These are phyloP conservation scores for Physocladia obscura DNA, from an alignment of 192 early-diverging fungal genomes.

Conservation along the genomic window DNA sequence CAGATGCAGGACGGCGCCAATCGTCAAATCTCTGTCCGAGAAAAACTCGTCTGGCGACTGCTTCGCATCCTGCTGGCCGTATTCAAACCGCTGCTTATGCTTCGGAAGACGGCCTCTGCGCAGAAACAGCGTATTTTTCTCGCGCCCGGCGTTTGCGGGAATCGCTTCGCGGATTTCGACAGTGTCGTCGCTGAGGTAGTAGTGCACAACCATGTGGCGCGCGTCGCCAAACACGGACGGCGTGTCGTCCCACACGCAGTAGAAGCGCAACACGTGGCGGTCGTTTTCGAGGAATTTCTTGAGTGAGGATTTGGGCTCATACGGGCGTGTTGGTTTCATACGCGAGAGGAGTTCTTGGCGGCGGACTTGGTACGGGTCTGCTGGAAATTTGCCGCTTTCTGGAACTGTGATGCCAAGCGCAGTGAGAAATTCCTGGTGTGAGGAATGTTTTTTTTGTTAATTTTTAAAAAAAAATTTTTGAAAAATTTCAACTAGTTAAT, in stretches of 20 bases:
- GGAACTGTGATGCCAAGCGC: slow-evolving; percentile 38
- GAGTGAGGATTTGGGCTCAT: slow-evolving; percentile 43
- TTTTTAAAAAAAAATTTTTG: not conserved
- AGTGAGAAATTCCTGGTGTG: slow-evolving; percentile 42
- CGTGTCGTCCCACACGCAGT: slow-evolving; percentile 66
- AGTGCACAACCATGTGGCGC: slow-evolving; percentile 61
- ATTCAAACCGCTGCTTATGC: slow-evolving; percentile 21
- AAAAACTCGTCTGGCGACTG: slow-evolving; percentile 43
- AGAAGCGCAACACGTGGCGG: slow-evolving; percentile 62
- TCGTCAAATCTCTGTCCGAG: slow-evolving; percentile 53
- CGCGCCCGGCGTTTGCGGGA: slow-evolving; percentile 54
- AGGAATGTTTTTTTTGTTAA: not conserved
- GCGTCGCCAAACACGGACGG: slow-evolving; percentile 55
- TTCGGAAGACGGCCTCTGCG: slow-evolving; percentile 52
- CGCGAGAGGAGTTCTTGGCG: slow-evolving; percentile 45
- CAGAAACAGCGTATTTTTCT: slow-evolving; percentile 57
- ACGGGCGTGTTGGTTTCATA: slow-evolving; percentile 53
- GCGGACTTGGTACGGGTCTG: slow-evolving; percentile 53
- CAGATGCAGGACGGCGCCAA: slow-evolving; percentile 60
- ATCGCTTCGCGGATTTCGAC: slow-evolving; percentile 60
- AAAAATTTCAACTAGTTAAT: too few species aligned
- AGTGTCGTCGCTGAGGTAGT: slow-evolving; percentile 62
- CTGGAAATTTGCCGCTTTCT: slow-evolving; percentile 40
- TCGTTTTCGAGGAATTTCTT: slow-evolving; percentile 65
- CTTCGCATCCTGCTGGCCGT: slow-evolving; percentile 7